Percentiles rank a stretch among this genome's conserved stretches.
These are phyloP conservation scores for Cytospora piceae DNA, from an alignment of 2,329 filamentous ascomycete species.

Conservation along the genomic window DNA sequence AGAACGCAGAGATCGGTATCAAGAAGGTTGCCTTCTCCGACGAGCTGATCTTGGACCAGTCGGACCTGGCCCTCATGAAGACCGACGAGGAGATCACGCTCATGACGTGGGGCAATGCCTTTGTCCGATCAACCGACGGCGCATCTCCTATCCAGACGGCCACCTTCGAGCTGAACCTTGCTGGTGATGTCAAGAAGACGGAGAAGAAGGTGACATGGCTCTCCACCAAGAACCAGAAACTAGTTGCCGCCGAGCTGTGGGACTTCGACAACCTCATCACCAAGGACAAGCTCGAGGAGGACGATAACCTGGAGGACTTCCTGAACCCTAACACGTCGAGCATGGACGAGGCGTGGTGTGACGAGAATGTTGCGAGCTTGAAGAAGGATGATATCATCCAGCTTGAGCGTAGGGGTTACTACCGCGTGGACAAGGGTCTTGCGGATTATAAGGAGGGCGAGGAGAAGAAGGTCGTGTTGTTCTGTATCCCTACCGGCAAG, in stretches of 20 bases:
- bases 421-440: slow-evolving; percentile 74
- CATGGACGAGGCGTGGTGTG: slow-evolving; percentile 75
- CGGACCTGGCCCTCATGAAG: slow-evolving; percentile 79
- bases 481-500: slow-evolving; percentile 62
- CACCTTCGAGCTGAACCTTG: slow-evolving; percentile 84
- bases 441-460: slow-evolving; percentile 54
- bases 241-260: slow-evolving; percentile 83
- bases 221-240: slow-evolving; percentile 72
- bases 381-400: slow-evolving; percentile 93
- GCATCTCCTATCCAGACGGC: slow-evolving; percentile 67
- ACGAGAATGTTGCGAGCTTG: slow-evolving; percentile 76
- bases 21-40: slow-evolving; percentile 84
- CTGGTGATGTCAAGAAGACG: slow-evolving; percentile 92
- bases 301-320: slow-evolving; percentile 83
- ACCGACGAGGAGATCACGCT: slow-evolving; percentile 90
- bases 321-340: slow-evolving; percentile 77
- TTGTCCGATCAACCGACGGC: slow-evolving; percentile 69
- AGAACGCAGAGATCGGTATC: slow-evolving; percentile 81
- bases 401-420: slow-evolving; percentile 92
- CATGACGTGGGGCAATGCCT: slow-evolving; percentile 95
- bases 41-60: slow-evolving; percentile 81
- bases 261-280: slow-evolving; percentile 95
- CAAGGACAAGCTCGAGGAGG: slow-evolving; percentile 90
- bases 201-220: slow-evolving; percentile 98
- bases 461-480: slow-evolving; percentile 58